Evolutionary conservation across 1,284 basidiomycete genomes (phyloP), one percentile per base, ranked within the genome.

Genomic region (Ceratobasidium sp.): DNA sequence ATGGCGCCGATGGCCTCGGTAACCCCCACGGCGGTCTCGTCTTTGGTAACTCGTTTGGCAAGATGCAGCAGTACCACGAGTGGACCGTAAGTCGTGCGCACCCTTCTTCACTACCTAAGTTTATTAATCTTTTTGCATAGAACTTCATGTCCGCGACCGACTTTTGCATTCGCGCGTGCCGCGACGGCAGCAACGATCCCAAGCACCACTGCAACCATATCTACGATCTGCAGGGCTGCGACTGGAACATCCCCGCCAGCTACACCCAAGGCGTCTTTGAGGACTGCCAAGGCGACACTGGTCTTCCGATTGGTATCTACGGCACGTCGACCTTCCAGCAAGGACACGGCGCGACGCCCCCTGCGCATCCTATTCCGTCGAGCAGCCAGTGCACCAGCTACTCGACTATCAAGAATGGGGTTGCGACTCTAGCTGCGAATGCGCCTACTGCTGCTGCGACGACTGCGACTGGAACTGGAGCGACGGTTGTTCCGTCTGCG

Each of bases 201-300:
- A 62, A 58, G 18, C 30, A 52, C 14, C 59, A 62, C 50, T 77
- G 76, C 59, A 63, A 75, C 54, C 75, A 76, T 44, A 74, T 75
- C 23, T 75, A 75, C 64, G 74, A 75, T 52, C 46, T 69, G 44
- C 62, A 69, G 62, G 71, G 89, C 23, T 91, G 89, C 77, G 78
- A 69, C 2, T 91, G 88, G 86, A 90, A 91, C 78, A 90, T 91
- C 84, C 90, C 89, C 5, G 91, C 83, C 21, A 86, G 86, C 78
- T 90, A 91, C 77, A 80, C 80, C 46, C 58, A 83, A 14, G 88
- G 87, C 54, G 81, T 83, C 1, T 91, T 92, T 77, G 88, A 90
- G 77, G 78, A 84, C 28, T 93, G 91, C 80, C 58, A 81, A 52
- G 86, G 83, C 54, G 81, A 86, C 86, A 61, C 58, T 79, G 76